Conservation (phyloP, 768 basidiomycete species). For the Russula griseocarnosa region DNA sequence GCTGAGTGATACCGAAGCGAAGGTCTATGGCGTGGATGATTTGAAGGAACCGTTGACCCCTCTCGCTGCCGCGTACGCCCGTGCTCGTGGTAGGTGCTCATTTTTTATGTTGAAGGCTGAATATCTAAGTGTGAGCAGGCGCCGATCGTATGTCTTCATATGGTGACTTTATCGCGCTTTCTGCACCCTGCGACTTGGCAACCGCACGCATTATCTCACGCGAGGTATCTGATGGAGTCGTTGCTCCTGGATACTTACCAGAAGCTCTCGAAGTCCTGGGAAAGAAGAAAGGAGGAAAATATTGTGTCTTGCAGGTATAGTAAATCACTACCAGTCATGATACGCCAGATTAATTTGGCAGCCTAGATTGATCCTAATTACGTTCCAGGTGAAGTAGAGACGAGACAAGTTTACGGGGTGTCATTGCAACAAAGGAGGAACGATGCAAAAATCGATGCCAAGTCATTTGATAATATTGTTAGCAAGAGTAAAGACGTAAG, state of each 20-base stretch:
- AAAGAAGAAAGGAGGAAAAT: slow-evolving; percentile 98
- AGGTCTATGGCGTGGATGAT: slow-evolving; percentile 95
- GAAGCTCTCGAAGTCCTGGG: slow-evolving; percentile 86
- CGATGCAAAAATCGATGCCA: slow-evolving; percentile 76
- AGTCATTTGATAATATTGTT: slow-evolving; percentile 84
- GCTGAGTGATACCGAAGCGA: slow-evolving; percentile 79
- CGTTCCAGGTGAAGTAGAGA: slow-evolving; percentile 75
- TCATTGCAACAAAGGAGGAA: slow-evolving; percentile 88
- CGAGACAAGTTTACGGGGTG: slow-evolving; percentile 93
- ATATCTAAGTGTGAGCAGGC: slow-evolving; percentile 42
- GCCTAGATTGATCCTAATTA: slow-evolving; percentile 83
- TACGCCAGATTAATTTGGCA: background rate
- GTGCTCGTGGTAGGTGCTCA: slow-evolving; percentile 69
- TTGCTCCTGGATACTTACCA: slow-evolving; percentile 86
- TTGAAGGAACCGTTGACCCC: slow-evolving; percentile 85
- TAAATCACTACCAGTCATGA: background rate
- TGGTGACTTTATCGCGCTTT: slow-evolving; percentile 97
- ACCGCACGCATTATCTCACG: slow-evolving; percentile 98
- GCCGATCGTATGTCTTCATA: slow-evolving; percentile 99
- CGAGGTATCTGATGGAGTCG: slow-evolving; percentile 97
- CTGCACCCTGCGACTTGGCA: slow-evolving; percentile 85
- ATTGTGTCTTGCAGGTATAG: slow-evolving; percentile 88
- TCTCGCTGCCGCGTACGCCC: slow-evolving; percentile 89
- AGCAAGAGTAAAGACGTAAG: slow-evolving; percentile 80
- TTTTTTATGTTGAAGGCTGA: background rate